A percentile compares a stretch with the other conserved stretches of the same genome.
phyloP scores from a whole-genome alignment of 768 basidiomycete genomes.

The Boletus vinaceobasis region DNA sequence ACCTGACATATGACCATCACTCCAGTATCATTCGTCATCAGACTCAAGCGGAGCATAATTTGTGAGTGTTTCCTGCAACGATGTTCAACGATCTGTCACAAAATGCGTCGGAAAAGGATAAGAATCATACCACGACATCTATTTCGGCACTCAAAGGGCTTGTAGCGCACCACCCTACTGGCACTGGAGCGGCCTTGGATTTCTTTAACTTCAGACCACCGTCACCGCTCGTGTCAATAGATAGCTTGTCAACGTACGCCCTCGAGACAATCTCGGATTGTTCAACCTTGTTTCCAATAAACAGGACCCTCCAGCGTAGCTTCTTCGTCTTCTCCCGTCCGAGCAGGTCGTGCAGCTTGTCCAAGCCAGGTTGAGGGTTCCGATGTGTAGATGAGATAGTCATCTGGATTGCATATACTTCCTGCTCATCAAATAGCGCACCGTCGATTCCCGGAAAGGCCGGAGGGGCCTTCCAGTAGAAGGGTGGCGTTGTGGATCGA shows the following conservation, averaged over 20 bases:
- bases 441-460: slow-evolving; percentile 1
- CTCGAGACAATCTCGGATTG: not conserved
- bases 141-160: slow-evolving; percentile 1
- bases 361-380: not conserved
- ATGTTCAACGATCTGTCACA: not conserved
- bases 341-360: not conserved
- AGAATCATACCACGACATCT: not conserved
- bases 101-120: not conserved
- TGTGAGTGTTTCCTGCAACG: not conserved
- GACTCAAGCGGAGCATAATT: not conserved
- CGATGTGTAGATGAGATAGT: not conserved
- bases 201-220: not conserved
- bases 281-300: not conserved
- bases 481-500: not conserved
- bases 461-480: slow-evolving; percentile 1
- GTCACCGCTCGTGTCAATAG: not conserved
- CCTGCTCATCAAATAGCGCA: not conserved
- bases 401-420: slow-evolving; percentile 1
- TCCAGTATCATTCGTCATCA: not conserved
- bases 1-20: not conserved
- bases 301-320: not conserved
- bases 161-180: not conserved
- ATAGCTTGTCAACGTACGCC: not conserved
- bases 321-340: not conserved
- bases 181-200: not conserved